Base-by-base conservation (phyloP, 1,284 basidiomycete species). In the Takashimella koratensis region DNA sequence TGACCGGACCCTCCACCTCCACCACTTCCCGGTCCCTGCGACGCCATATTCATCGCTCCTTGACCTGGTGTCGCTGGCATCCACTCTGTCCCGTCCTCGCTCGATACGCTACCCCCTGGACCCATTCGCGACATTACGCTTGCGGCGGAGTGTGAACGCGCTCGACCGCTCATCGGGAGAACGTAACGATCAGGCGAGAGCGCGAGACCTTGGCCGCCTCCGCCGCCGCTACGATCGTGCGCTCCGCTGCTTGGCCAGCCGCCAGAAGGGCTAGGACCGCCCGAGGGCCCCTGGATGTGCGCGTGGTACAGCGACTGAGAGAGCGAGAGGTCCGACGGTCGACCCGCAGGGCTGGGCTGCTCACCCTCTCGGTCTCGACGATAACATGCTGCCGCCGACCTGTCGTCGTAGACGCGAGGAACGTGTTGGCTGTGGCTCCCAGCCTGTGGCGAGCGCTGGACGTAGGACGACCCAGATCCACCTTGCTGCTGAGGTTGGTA, bases 1-100 rank as follows among this genome's bases (percentile, higher is more conserved):
- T 74, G 70, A 19, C 70, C 71, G 2, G 60, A 55, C 1, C 58
- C 58, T 27, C 47, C 55, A 25, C 51, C 40, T 20, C 49, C 49
- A 20, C 44, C 24, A n/a, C 47, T 47, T 1, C 11, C 41, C 10
- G 44, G 16, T 11, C 23, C 11, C 39, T 40, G 5, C 25, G 19
- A 21, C 27, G 5, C 20, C 49, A 26, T 23, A 51, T 13, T 40
- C 19, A 51, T 51, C 24, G 30, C 42, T 45, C 10, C 41, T 26
- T 51, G 49, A 27, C 4, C 45, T 36, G 21, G 45, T 43, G 30
- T 48, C 53, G n/a, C 45, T 23, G n/a, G 22, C 21, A n/a, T 36
- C 24, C 30, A 36, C 8, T 36, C 30, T 36, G 10, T 16, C 16
- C 30, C 30, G 16, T 16, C 20, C 20, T 52, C 51, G 36, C 45